A percentile compares a stretch with the other conserved stretches of the same genome.
phyloP scores from a whole-genome alignment of 2,329 filamentous ascomycete species.

The Clonostachys rosea region DNA sequence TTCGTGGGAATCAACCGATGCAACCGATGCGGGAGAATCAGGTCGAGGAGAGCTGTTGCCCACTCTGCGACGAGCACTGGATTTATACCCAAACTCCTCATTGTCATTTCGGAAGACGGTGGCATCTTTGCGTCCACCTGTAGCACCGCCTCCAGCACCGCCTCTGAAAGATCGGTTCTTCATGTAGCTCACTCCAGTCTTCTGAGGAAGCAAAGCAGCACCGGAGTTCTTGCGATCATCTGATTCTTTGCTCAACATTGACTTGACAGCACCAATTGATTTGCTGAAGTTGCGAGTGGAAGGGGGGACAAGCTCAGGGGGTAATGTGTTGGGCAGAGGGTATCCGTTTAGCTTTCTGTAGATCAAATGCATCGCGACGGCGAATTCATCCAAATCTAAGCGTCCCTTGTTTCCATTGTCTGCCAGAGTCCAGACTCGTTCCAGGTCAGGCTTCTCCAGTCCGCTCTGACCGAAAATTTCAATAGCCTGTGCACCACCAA shows the following conservation, averaged over 20 bases:
- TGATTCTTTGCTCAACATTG: slow-evolving; percentile 82
- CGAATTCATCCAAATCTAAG: slow-evolving; percentile 94
- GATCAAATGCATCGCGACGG: slow-evolving; percentile 98
- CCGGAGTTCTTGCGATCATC: slow-evolving; percentile 85
- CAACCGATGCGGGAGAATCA: slow-evolving; percentile 59
- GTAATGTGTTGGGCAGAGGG: slow-evolving; percentile 80
- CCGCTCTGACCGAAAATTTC: slow-evolving; percentile 98
- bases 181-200: slow-evolving; percentile 96
- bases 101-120: slow-evolving; percentile 97
- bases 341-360: slow-evolving; percentile 97
- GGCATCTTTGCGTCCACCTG: slow-evolving; percentile 75
- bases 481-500: slow-evolving; percentile 87
- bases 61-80: slow-evolving; percentile 83
- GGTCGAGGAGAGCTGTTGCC: slow-evolving; percentile 80
- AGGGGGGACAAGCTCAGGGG: slow-evolving; percentile 88
- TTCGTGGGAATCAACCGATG: slow-evolving; percentile 66
- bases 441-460: slow-evolving; percentile 82
- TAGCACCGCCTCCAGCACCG: slow-evolving; percentile 47
- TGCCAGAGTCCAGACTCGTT: slow-evolving; percentile 90
- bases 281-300: slow-evolving; percentile 91
- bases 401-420: slow-evolving; percentile 93
- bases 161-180: slow-evolving; percentile 91
- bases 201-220: slow-evolving; percentile 86
- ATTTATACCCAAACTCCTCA: slow-evolving; percentile 86
- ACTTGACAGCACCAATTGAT: slow-evolving; percentile 90